Conservation (phyloP, 2,329 filamentous ascomycete genomes). For the Aaosphaeria arxii region DNA sequence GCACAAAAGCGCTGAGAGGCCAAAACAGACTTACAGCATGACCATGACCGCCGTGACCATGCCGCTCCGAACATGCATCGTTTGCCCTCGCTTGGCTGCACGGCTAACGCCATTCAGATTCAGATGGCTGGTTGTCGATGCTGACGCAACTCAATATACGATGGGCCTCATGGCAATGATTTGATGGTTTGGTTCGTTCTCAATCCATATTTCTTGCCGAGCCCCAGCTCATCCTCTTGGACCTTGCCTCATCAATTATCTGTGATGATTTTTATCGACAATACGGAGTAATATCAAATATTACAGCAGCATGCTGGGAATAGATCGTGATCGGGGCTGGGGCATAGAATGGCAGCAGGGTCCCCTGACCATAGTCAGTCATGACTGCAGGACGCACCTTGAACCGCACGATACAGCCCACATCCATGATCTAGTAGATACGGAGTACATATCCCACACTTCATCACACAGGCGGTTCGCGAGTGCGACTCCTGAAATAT, state of each 20-base stretch:
- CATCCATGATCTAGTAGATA: neutral
- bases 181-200: too few relatives aligned
- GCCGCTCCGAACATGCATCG: slow-evolving; percentile 3
- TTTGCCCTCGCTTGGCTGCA: slow-evolving; percentile 21
- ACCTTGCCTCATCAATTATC: too few relatives aligned
- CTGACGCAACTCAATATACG: slow-evolving; percentile 20
- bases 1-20: neutral
- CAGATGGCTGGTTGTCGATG: slow-evolving; percentile 9
- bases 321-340: too few relatives aligned
- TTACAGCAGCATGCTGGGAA: too few relatives aligned
- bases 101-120: slow-evolving; percentile 10
- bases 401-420: neutral
- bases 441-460: neutral
- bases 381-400: neutral
- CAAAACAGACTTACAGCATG: slow-evolving; percentile 5
- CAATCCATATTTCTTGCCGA: too few relatives aligned
- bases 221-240: too few relatives aligned
- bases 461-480: neutral
- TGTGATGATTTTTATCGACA: too few relatives aligned
- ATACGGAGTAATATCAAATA: too few relatives aligned
- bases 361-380: neutral
- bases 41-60: slow-evolving; percentile 7
- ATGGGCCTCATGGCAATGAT: neutral
- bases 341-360: neutral
- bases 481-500: slow-evolving; percentile 1